Evolutionary conservation across 139 green algal genomes (phyloP).

Genomic region (Mesotaenium endlicherianum): DNA sequence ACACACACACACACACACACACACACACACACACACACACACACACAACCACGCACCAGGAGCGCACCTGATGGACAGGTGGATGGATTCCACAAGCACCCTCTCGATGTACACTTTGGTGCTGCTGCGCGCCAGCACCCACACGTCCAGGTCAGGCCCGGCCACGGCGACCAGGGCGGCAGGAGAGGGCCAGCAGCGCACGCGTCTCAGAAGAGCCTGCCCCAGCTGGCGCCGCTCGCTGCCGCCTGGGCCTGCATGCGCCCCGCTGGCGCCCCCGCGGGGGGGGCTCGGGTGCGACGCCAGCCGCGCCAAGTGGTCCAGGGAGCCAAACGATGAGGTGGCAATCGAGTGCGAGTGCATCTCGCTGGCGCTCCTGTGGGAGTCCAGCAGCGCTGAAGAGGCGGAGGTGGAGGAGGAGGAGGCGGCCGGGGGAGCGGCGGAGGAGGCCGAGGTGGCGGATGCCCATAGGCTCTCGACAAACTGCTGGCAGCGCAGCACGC

Average conservation of each 20-base stretch:
- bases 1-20: too few relatives aligned
- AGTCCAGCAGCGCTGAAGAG: background rate
- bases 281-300: background rate
- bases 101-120: slow-evolving; percentile 50
- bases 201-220: background rate
- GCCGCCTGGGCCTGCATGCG: background rate
- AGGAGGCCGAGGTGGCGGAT: background rate
- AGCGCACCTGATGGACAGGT: slow-evolving; percentile 41
- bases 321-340: background rate
- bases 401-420: background rate
- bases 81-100: slow-evolving; percentile 1
- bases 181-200: background rate
- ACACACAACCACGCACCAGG: background rate
- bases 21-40: too few relatives aligned
- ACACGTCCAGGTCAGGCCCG: slow-evolving; percentile 16
- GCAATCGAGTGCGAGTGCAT: too few relatives aligned
- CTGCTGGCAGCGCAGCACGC: slow-evolving; percentile 29
- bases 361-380: too few relatives aligned
- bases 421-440: background rate
- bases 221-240: background rate
- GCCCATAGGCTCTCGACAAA: background rate
- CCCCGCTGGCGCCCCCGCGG: background rate
- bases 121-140: background rate
- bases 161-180: slow-evolving; percentile 17
- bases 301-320: background rate